Evolutionary conservation across 148 eudicot genomes (phyloP).

Genomic region (Camellia granthamiana): DNA sequence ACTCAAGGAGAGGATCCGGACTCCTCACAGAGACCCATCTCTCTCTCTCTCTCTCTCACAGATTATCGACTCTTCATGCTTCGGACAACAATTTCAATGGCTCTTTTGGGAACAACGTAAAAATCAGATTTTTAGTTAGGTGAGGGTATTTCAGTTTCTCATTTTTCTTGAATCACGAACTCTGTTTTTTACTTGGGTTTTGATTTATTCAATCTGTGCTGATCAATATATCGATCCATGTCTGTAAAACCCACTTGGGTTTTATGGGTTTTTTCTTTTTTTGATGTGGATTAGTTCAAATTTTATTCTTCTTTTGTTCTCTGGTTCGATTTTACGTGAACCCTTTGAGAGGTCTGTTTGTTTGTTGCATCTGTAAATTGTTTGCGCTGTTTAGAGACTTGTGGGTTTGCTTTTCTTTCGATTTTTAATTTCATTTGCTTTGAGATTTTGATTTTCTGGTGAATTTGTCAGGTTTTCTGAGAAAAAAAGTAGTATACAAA

Average conservation of each 20-base stretch:
- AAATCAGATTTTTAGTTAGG: no score
- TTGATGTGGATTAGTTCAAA: background rate
- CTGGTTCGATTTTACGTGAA: slow-evolving; percentile 7
- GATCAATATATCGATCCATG: background rate
- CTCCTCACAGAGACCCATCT: background rate
- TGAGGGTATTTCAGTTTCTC: no score
- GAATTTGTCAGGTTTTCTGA: slow-evolving; percentile 11
- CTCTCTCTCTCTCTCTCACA: background rate
- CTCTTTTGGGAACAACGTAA: no score
- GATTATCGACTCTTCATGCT: background rate
- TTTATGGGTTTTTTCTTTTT: background rate
- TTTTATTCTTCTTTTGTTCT: background rate
- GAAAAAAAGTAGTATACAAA: background rate
- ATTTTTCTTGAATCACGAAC: no score
- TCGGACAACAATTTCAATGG: background rate
- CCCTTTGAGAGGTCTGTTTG: background rate
- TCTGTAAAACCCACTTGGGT: background rate
- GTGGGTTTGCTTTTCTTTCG: background rate
- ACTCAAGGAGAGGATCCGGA: no score
- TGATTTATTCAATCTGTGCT: background rate
- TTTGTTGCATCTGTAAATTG: background rate
- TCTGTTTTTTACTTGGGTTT: background rate
- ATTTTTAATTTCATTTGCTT: background rate
- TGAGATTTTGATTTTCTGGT: background rate
- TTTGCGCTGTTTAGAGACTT: background rate